Evolutionary conservation across 257 asterid species (phyloP).

Genomic region (Lithospermum erythrorhizon): DNA sequence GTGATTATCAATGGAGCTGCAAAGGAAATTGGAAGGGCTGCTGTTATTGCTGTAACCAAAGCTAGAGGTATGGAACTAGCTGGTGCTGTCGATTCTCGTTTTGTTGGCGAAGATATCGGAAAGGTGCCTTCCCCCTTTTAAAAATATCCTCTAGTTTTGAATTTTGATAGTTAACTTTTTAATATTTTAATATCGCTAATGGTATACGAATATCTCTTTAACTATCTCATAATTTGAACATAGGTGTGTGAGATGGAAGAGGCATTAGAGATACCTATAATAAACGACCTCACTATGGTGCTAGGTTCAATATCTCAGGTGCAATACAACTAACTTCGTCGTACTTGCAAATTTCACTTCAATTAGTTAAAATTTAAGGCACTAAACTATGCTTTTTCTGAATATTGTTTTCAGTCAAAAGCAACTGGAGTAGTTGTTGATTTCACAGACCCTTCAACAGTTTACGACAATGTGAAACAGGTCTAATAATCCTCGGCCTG

Average conservation of each 20-base stretch:
- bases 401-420: conserved; percentile 38
- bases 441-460: conserved; percentile 75
- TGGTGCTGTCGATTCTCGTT: conserved; percentile 69
- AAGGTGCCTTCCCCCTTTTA: conserved; percentile 23
- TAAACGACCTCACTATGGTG: conserved; percentile 78
- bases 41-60: conserved; percentile 69
- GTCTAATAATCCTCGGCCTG: conserved; percentile 15
- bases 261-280: conserved; percentile 69
- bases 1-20: conserved; percentile 85
- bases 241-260: conserved; percentile 88
- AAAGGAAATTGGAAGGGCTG: conserved; percentile 81
- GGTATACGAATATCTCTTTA: background rate
- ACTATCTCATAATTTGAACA: background rate
- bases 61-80: conserved; percentile 94
- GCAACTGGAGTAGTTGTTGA: conserved; percentile 67
- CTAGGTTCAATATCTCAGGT: conserved; percentile 92
- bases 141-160: background rate
- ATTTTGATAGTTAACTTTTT: too few relatives aligned
- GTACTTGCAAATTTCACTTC: background rate
- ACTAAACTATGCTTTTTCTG: background rate
- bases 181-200: too few relatives aligned
- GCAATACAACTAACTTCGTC: background rate
- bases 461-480: conserved; percentile 88
- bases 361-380: background rate
- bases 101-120: conserved; percentile 76